Evolutionary conservation across 306 rosid genomes (phyloP).

Genomic region (Cucurbita ficifolia): DNA sequence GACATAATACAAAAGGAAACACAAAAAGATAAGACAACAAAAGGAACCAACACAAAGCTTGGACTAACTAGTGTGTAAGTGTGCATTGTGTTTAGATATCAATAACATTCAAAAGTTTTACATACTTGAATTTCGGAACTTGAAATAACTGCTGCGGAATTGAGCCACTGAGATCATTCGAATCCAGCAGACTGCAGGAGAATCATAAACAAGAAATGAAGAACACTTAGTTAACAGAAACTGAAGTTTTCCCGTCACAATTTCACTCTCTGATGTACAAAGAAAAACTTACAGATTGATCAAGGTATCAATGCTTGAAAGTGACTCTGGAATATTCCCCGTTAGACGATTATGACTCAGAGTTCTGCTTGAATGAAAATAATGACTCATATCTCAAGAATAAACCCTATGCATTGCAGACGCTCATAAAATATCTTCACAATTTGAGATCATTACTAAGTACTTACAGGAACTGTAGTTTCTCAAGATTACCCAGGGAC

Average conservation of each 20-base stretch:
- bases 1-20: background rate
- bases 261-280: slow-evolving; percentile 2
- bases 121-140: slow-evolving; percentile 74
- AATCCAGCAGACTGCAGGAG: slow-evolving; percentile 63
- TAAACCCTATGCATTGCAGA: slow-evolving; percentile 5
- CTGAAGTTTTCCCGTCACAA: background rate
- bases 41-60: background rate
- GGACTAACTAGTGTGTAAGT: background rate
- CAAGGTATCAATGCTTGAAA: slow-evolving; percentile 45
- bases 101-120: slow-evolving; percentile 1
- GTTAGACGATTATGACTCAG: slow-evolving; percentile 63
- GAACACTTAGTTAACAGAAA: slow-evolving; percentile 1
- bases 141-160: slow-evolving; percentile 50
- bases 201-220: slow-evolving; percentile 22
- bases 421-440: background rate
- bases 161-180: slow-evolving; percentile 58
- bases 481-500: slow-evolving; percentile 60
- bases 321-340: slow-evolving; percentile 74
- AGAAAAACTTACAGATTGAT: slow-evolving; percentile 48
- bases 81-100: background rate
- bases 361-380: slow-evolving; percentile 43
- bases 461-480: slow-evolving; percentile 84
- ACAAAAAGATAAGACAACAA: background rate
- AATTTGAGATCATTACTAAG: slow-evolving; percentile 5
- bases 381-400: slow-evolving; percentile 12